Base-by-base conservation (phyloP, 2,329 filamentous ascomycete species). In the Claviceps africana region DNA sequence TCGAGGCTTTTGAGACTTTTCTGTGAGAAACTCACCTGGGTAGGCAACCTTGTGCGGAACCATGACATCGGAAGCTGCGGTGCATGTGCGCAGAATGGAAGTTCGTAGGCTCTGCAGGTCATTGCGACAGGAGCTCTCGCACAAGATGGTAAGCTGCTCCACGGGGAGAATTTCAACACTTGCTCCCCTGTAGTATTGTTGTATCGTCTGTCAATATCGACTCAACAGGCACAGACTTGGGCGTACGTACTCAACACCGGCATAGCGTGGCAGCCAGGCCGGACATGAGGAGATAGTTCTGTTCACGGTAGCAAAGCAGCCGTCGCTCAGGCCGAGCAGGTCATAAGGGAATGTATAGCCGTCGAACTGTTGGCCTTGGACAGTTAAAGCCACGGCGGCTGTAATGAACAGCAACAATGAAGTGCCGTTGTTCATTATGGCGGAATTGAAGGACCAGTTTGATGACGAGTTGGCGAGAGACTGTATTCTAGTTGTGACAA, bases 91-190 rank as follows among this genome's bases (percentile, higher is more conserved):
- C 37, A 22, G 43, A 13, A 50, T 50, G 39, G 48, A 33, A 25
- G 17, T 21, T 25, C 48, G 37, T 5, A 50, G 39, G 15, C 39
- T 44, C n/a, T 11, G 39, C 28, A 50, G 19, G 48, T 50, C 48
- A 33, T 44, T 35, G 22, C 33, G 40, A 44, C 48, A 50, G 8
- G 48, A 44, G 40, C 48, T 50, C 40, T 50, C 40, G 40, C 48
- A 50, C 37, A 50, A 21, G 7, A 39, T 30, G 1, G 25, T 19
- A 19, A 46, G 44, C 48, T 50, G 48, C 48, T 50, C 48, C 33
- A 7, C 30, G 7, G 48, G 37, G 22, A 50, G 48, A 28, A 50
- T 50, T 22, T 50, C 33, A 42, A 50, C 48, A 21, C 13, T 13
- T 19, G 33, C 48, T 42, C 21, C 48, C 48, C 48, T 46, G 5